Conservation (phyloP, 2,329 filamentous ascomycete genomes). For the Scleromitrula shiraiana region DNA sequence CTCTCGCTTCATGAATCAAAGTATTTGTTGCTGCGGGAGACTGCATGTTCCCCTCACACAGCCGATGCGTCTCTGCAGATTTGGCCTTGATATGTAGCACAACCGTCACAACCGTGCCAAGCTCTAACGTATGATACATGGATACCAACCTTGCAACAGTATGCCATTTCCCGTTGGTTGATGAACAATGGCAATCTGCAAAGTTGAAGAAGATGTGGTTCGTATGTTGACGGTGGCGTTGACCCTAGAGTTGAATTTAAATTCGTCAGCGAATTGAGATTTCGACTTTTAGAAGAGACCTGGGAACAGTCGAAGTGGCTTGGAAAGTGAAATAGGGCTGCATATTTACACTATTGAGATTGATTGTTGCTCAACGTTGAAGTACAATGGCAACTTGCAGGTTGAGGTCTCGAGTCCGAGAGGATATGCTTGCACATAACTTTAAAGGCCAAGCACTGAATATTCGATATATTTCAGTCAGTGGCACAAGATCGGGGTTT, state of each 20-base stretch:
- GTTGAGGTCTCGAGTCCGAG: slow-evolving; percentile 3
- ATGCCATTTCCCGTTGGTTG: slow-evolving; percentile 8
- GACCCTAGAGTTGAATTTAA: not conserved
- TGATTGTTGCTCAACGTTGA: slow-evolving; percentile 4
- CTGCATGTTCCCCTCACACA: slow-evolving; percentile 8
- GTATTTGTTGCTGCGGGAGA: not conserved
- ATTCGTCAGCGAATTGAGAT: not conserved
- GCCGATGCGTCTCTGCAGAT: slow-evolving; percentile 5
- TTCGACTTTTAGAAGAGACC: not conserved
- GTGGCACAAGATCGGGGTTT: slow-evolving; percentile 14
- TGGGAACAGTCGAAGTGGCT: not conserved
- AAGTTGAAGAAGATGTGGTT: not conserved
- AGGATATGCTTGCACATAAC: slow-evolving; percentile 1
- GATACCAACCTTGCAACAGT: slow-evolving; percentile 1
- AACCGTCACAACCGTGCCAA: slow-evolving; percentile 4
- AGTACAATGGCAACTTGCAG: slow-evolving; percentile 7
- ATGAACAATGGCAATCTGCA: not conserved
- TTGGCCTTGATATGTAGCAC: slow-evolving; percentile 8
- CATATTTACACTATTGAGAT: slow-evolving; percentile 4
- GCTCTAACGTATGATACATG: slow-evolving; percentile 10
- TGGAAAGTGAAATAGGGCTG: slow-evolving; percentile 2
- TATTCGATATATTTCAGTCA: slow-evolving; percentile 8
- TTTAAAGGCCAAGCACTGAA: slow-evolving; percentile 1
- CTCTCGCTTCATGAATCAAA: slow-evolving; percentile 3
- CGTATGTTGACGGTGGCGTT: not conserved